Evolutionary conservation across 78 protist genomes (phyloP).

Genomic region (Dictyostelium purpureum): DNA sequence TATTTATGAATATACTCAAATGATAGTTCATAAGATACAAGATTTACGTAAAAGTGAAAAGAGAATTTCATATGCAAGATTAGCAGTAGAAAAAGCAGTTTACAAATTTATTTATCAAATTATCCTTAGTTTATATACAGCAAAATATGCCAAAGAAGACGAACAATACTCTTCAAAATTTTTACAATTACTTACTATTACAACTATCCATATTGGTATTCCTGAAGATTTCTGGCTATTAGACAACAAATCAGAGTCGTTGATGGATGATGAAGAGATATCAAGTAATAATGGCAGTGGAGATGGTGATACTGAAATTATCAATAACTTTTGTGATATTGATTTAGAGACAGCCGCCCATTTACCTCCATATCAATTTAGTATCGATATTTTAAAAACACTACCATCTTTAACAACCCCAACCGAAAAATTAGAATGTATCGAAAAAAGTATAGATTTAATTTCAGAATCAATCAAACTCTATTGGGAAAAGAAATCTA

Average conservation of each 20-base stretch:
- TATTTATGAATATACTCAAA: slow-evolving; percentile 33
- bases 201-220: slow-evolving; percentile 39
- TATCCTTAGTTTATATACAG: slow-evolving; percentile 2
- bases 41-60: neutral
- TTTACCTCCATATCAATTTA: slow-evolving; percentile 35
- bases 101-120: neutral
- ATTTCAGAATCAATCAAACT: slow-evolving; percentile 29
- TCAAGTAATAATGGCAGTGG: neutral
- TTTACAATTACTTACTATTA: slow-evolving; percentile 28
- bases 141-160: slow-evolving; percentile 12
- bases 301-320: neutral
- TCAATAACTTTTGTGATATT: neutral
- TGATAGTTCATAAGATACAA: neutral
- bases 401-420: slow-evolving; percentile 31
- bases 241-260: neutral
- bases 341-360: neutral
- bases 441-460: slow-evolving; percentile 1
- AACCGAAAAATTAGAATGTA: slow-evolving; percentile 58
- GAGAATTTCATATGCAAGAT: neutral
- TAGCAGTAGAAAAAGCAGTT: slow-evolving; percentile 35
- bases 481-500: neutral
- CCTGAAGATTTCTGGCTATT: slow-evolving; percentile 55
- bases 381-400: slow-evolving; percentile 35
- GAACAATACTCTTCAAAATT: slow-evolving; percentile 4
- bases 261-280: neutral